Base-by-base conservation (phyloP, 805 yeast species). In the Monosporozyma aquatica region DNA sequence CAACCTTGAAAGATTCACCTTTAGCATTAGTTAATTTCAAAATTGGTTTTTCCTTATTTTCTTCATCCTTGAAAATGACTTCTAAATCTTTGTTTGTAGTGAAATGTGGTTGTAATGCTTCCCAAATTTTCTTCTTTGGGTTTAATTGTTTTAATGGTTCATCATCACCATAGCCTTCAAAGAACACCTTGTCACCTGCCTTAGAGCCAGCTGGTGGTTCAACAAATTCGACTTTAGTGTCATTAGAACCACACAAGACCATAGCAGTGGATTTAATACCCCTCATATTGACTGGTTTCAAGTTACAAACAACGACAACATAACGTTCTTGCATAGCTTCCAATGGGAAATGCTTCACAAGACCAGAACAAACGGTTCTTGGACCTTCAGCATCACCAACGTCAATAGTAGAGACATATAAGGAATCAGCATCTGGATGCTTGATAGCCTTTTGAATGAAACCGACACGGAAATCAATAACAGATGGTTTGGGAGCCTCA, bases 91-190 rank as follows among this genome's bases (percentile, higher is more conserved):
- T 92, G 51, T 71, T 78, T 24, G 97, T 90, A 44, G 90, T 70
- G 73, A 92, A 89, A 47, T 74, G 72, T 41, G 97, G 97, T 73
- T 92, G 98, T 50, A 84, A 71, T 41, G 89, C 75, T 74, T 92
- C 98, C 94, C 95, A 92, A 48, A 89, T 72, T 76, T 92, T 92
- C 83, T 92, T 92, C 81, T 92, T 92, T 56, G 98, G 97, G 70
- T 90, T 90, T 67, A 92, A 72, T 59, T 80, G 90, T 58, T 85
- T 77, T 67, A 87, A 94, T 51, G 98, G 97, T 43, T 76, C 79
- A 52, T 87, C 85, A 58, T 87, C 82, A 40, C 62, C 64, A 64
- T 70, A 87, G 45, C 87, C 94, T 68, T 87, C 95, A 58, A 92
- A 92, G 76, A 86, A 90, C 49, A 92, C 74, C 72, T 87, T 89